Base-by-base conservation (phyloP, 106 monocot genomes). In the Acorus gramineus region DNA sequence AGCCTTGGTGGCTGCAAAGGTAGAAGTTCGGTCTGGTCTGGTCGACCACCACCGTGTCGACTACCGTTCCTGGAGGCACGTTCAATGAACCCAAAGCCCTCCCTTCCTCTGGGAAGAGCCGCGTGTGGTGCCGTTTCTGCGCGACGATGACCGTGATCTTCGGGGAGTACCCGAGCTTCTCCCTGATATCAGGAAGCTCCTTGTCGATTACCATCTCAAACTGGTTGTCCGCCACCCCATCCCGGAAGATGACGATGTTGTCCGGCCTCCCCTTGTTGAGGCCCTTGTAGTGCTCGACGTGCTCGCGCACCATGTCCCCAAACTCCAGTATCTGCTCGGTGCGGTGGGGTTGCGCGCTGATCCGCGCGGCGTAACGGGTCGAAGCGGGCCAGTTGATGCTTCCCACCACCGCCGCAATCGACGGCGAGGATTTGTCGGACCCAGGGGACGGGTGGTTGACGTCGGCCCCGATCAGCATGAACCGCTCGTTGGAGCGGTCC, bases 141-240 rank as follows among this genome's bases (percentile, higher is more conserved):
- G 82, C 77, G 7, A 82, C 77, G 11, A 82, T 62, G 57, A 82
- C 82, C 2, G 82, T 82, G 53, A 82, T 0, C 28, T 28, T 28
- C 28, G 28, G 28, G 28, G 28, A 28, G 28, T 28, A 28, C 28
- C 28, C 28, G 1, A 28, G 28, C 28, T 28, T 28, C 28, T 56
- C 48, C 46, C 53, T 59, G 44, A 82, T 55, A 45, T 73, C 68
- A 6, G 8, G n/a, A 8, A 82, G 11, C 70, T 82, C 81, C 52
- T 77, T 59, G 60, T 82, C 66, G 44, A 77, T 69, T 7, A 82
- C 82, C 82, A 82, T 82, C 53, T 74, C 73, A 50, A 82, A 82
- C 50, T 82, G 82, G 4, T 74, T 67, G 54, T 83, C 78, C 47
- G 78, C 75, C 7, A 83, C 82, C n/a, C 82, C 82, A 52, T 83